These are phyloP conservation scores for Gossypium raimondii DNA, from an alignment of 345 rosid species.

Conservation along the genomic window DNA sequence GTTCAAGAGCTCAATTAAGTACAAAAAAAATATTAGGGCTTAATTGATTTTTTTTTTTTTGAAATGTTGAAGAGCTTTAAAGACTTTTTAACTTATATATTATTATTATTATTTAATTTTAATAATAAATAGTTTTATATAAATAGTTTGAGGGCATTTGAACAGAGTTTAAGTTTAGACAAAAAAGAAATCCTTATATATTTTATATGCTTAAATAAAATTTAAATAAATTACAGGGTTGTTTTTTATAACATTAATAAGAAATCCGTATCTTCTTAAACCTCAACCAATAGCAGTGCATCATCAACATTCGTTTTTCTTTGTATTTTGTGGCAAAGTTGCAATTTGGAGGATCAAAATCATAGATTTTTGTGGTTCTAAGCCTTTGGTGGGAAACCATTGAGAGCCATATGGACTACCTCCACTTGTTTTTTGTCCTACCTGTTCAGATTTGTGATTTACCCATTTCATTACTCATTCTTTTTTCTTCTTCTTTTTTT, in stretches of 20 bases:
- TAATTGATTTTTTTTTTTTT: too few relatives aligned
- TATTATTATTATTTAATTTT: too few relatives aligned
- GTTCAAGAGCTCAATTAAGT: too few relatives aligned
- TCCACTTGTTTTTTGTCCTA: too few relatives aligned
- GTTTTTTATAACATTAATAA: neutral
- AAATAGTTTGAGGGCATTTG: too few relatives aligned
- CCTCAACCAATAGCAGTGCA: neutral
- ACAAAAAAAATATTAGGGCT: too few relatives aligned
- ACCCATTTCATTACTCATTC: neutral
- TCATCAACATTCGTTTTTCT: neutral
- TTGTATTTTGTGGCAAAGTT: neutral
- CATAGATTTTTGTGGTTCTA: constrained; percentile 18
- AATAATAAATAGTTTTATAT: too few relatives aligned
- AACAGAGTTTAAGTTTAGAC: too few relatives aligned
- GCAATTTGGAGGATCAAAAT: neutral
- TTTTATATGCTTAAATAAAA: neutral
- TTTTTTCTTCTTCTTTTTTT: too few relatives aligned
- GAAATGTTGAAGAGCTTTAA: too few relatives aligned
- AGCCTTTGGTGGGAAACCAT: neutral
- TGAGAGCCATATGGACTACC: neutral
- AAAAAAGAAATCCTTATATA: neutral
- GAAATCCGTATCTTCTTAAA: neutral
- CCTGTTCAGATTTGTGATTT: neutral
- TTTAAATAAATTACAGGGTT: neutral
- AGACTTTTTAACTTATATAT: too few relatives aligned